Evolutionary conservation across 164 flowering plant genomes (phyloP), one percentile per base, ranked within the genome.

Genomic region (Saururus chinensis): DNA sequence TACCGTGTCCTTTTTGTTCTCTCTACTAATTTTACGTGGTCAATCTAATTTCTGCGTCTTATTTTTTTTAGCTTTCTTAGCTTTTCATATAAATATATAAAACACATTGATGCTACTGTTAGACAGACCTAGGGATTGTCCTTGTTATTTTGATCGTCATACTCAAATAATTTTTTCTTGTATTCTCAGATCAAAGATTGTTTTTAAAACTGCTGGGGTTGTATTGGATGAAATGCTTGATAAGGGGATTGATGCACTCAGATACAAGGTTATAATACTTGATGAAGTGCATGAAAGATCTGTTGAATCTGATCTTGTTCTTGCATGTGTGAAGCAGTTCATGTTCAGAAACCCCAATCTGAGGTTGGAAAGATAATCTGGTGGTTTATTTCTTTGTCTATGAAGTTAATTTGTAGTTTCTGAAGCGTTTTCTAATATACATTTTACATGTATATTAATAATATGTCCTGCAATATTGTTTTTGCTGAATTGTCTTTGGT

Each of bases 251-350:
- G 75, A 77, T 63, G 99, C 99, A 9, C 89, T 95, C 9, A 77
- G 70, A 21, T 95, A 91, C 74, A 91, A 87, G 75, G 97, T 77
- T 70, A 79, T 95, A 51, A 82, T 95, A 72, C 90, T 95, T 61
- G 99, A 95, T 77, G 99, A 95, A 82, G 97, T 91, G 70, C 99
- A 95, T 74, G 99, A 91, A 79, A 84, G 96, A 87, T 95, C 99
- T 56, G 95, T 87, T 53, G 97, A 95, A 74, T 95, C 96, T 49
- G 99, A 95, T 80, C 96, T 91, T 68, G 89, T 87, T 77, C 97
- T 95, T 77, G 85, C 90, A 59, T 95, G 93, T 63, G 76, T 91
- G 64, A 95, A 95, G 82, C 97, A 95, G 73, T 86, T 84, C 74
- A 65, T 95, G 72, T 65, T 83, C 69, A 88, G 74, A 76, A 81